Base-by-base conservation (phyloP, 495 filamentous ascomycete species). In the Talaromyces stipitatus region DNA sequence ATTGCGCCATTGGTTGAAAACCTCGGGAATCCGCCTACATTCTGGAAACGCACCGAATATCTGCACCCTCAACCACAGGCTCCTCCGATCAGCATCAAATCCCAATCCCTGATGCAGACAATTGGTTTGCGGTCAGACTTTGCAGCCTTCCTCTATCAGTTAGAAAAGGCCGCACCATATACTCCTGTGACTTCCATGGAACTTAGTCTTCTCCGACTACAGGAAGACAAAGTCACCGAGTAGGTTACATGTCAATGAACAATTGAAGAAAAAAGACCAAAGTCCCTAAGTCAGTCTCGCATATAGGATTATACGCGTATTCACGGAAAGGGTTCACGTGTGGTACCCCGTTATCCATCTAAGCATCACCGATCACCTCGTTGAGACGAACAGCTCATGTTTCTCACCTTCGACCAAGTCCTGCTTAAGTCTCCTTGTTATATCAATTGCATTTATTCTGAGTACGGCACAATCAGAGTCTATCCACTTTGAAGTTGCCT, bases 351-450 rank as follows among this genome's bases (percentile, higher is more conserved):
- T 10, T 24, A 10, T 46, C n/a, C 41, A 46, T 46, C 41, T n/a
- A 5, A 24, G 22, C 41, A 46, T 46, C 41, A 46, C 41, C 41
- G 18, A 46, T 46, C 41, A 46, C 41, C 22, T 46, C 41, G 14
- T 46, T 46, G 41, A 46, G 41, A 46, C 41, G n/a, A 46, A 46
- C 41, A 22, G 41, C 41, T 46, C 41, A 46, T 46, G 41, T 24
- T 46, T 46, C 41, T 5, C 41, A 46, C 41, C 41, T 46, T 46
- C 41, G 18, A 46, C 41, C 11, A n/a, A 46, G 22, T 46, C 41
- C 41, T 46, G 41, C n/a, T 46, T n/a, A 46, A n/a, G 41, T 46
- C 41, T 46, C n/a, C 41, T 46, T n/a, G 41, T 46, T 24, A n/a
- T n/a, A 46, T 46, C 41, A 46, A 46, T 46, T 24, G 41, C 41